Evolutionary conservation across 768 basidiomycete genomes (phyloP).

Genomic region (Boletus subparvulus): DNA sequence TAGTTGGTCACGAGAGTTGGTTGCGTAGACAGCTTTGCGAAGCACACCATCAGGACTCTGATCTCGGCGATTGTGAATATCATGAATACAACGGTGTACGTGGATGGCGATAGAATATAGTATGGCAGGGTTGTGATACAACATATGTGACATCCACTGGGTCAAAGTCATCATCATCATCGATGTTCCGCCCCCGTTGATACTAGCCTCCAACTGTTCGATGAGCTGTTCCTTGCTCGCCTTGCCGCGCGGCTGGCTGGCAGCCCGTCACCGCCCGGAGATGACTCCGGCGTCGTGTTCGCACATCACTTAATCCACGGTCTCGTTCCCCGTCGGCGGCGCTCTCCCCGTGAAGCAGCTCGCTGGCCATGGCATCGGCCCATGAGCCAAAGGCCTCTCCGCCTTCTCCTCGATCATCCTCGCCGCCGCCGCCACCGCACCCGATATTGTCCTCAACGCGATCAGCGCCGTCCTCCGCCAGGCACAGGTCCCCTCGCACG

Average conservation of each 20-base stretch:
- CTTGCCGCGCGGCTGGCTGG: conserved; percentile 73
- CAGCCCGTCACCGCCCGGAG: conserved; percentile 73
- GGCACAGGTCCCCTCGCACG: conserved; percentile 51
- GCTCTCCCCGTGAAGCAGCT: conserved; percentile 32
- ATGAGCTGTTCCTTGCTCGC: conserved; percentile 84
- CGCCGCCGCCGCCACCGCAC: conserved; percentile 56
- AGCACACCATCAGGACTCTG: neutral
- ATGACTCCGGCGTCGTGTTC: conserved; percentile 64
- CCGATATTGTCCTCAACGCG: conserved; percentile 72
- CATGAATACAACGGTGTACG: neutral
- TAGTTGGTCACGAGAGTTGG: neutral
- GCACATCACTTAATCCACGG: conserved; percentile 67
- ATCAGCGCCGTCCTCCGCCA: conserved; percentile 63
- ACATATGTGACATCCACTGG: neutral
- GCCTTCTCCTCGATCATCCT: conserved; percentile 52
- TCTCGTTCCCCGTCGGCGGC: conserved; percentile 72
- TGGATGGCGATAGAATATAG: neutral
- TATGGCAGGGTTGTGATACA: neutral
- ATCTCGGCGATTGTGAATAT: neutral
- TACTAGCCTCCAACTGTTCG: conserved; percentile 70
- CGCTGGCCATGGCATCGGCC: conserved; percentile 65
- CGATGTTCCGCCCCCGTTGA: conserved; percentile 64
- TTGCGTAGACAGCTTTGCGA: neutral
- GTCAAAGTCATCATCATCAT: conserved; percentile 57
- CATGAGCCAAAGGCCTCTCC: conserved; percentile 75